Conservation (phyloP, 352 stramenopile species). For the Pythium sp. region DNA sequence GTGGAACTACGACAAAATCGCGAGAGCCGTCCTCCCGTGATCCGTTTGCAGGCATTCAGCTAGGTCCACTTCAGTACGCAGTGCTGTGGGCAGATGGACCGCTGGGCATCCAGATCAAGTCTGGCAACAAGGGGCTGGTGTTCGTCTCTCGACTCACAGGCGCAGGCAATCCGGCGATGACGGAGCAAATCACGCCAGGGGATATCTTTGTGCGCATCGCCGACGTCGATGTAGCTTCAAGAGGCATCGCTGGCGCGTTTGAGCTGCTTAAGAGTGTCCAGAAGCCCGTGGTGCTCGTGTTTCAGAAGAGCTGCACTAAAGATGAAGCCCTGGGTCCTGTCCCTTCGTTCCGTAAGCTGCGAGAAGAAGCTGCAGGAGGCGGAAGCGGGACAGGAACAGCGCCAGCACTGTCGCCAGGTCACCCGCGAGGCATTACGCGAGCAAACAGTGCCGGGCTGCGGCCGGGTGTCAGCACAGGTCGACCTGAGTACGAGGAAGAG, state of each 20-base stretch:
- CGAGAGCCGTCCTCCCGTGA: slow-evolving; percentile 1
- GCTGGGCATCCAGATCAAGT: slow-evolving; percentile 82
- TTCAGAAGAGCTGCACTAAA: slow-evolving; percentile 40
- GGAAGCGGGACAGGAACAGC: slow-evolving; percentile 11
- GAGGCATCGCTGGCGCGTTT: slow-evolving; percentile 73
- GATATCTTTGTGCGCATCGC: slow-evolving; percentile 79
- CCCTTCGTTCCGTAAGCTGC: slow-evolving; percentile 59
- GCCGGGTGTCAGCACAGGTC: neutral
- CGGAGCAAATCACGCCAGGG: slow-evolving; percentile 51
- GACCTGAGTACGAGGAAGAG: neutral
- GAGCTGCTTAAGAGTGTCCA: slow-evolving; percentile 75
- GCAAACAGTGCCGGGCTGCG: slow-evolving; percentile 24
- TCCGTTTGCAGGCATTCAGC: neutral
- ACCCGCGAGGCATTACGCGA: slow-evolving; percentile 22
- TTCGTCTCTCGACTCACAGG: slow-evolving; percentile 75
- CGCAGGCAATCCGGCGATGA: slow-evolving; percentile 47
- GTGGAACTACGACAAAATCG: neutral
- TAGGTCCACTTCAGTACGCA: slow-evolving; percentile 54
- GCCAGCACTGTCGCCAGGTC: slow-evolving; percentile 18
- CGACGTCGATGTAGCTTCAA: slow-evolving; percentile 60
- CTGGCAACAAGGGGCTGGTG: slow-evolving; percentile 54
- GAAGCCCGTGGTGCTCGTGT: slow-evolving; percentile 80
- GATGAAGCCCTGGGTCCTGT: slow-evolving; percentile 23
- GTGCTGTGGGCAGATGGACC: slow-evolving; percentile 74
- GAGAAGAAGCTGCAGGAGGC: slow-evolving; percentile 30